A percentile compares a stretch with the other conserved stretches of the same genome.
Conservation (phyloP, 164 flowering plant genomes). For the Malania oleifera region DNA sequence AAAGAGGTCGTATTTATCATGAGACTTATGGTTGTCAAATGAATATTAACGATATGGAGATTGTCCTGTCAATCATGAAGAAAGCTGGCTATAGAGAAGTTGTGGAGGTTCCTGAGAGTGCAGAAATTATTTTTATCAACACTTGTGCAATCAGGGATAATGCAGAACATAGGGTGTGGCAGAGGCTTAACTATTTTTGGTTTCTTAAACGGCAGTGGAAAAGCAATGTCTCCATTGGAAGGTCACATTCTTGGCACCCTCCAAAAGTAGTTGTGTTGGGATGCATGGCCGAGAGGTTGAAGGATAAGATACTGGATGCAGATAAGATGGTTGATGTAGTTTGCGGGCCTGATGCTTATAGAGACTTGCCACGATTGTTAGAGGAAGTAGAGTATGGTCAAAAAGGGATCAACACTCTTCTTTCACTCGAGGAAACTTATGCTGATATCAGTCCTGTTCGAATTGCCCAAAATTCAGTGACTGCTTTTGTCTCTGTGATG, state of each 20-base stretch:
- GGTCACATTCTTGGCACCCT: conserved; percentile 75
- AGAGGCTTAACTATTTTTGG: conserved; percentile 97
- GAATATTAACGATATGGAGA: conserved; percentile 98
- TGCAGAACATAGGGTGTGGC: conserved; percentile 97
- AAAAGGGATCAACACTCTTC: conserved; percentile 94
- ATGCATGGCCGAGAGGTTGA: conserved; percentile 98
- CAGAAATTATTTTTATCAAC: conserved; percentile 90
- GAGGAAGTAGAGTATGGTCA: conserved; percentile 95
- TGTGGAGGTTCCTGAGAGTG: conserved; percentile 82
- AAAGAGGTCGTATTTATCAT: conserved; percentile 83
- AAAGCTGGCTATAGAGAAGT: conserved; percentile 74
- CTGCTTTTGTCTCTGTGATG: conserved; percentile 96
- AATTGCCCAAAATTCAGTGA: conserved; percentile 69
- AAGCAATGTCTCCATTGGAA: conserved; percentile 69
- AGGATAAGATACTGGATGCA: conserved; percentile 91
- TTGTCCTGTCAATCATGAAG: conserved; percentile 92
- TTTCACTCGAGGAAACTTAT: conserved; percentile 97
- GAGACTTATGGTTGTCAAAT: conserved; percentile 99
- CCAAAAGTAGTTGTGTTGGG: conserved; percentile 96
- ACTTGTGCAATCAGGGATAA: conserved; percentile 98
- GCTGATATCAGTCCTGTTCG: conserved; percentile 94
- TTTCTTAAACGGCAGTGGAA: conserved; percentile 97
- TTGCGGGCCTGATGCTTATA: conserved; percentile 96
- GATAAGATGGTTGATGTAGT: conserved; percentile 99
- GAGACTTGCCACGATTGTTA: conserved; percentile 82